Base-by-base conservation (phyloP, 1,284 basidiomycete species). In the Cutaneotrichosporon sp. region DNA sequence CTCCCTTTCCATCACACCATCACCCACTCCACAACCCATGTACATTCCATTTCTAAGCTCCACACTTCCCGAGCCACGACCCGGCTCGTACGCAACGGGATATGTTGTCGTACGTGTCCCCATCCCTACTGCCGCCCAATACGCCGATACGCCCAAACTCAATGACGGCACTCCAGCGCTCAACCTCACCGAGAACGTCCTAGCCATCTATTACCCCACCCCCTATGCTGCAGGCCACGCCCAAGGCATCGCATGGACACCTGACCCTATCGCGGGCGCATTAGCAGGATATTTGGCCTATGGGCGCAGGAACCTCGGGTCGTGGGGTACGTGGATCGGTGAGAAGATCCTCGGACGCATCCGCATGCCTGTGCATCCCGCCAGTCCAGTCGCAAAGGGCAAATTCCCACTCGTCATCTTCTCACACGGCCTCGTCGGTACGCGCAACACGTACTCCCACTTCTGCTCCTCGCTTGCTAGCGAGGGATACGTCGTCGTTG, bases 371-470 rank as follows among this genome's bases (percentile, higher is more conserved):
- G 51, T 53, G 4, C 51, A 53, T 18, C 51, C 51, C 30, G 51
- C 31, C 21, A 40, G 40, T 4, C 56, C 56, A n/a, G 11, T 47
- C 21, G 9, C 56, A 4, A 22, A 40, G 49, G 42, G 38, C 52
- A 31, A 59, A 66, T 56, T 90, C 88, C 89, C 89, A 0, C 82
- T 92, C 18, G 85, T 90, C 36, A 84, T 91, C 55, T 91, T 91
- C 78, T 90, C 88, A 16, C 90, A 92, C 80, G 90, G 90, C 22
- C 83, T 92, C 13, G 88, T 86, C 18, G 90, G 90, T 0, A 86
- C 85, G 47, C 81, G 87, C 31, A 89, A 86, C 1, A 85, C 86
- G 0, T 91, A 91, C 75, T 89, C 86, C 67, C 88, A 90, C 76
- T 78, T 88, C 65, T 91, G 90, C 72, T 82, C 84, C 2, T 83